These are phyloP conservation scores for Acacia concinna DNA, from an alignment of 331 rosid species.

Conservation along the genomic window DNA sequence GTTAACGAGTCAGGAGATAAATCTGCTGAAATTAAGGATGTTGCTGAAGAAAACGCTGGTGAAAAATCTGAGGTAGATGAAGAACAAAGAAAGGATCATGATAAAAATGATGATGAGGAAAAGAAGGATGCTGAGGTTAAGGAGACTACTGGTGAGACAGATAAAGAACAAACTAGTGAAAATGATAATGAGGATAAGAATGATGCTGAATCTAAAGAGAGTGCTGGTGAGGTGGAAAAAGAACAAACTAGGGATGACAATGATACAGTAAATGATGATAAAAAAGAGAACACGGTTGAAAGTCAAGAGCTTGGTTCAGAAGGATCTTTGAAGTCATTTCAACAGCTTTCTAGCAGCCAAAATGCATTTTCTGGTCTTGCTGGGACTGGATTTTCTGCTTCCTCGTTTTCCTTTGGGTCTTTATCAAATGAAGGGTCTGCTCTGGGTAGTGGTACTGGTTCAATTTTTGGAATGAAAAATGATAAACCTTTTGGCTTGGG, in stretches of 20 bases:
- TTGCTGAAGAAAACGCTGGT: conserved; percentile 10
- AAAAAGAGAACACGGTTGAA: conserved; percentile 34
- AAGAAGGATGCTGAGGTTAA: conserved; percentile 17
- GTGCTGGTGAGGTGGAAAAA: conserved; percentile 17
- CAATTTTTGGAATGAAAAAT: conserved; percentile 43
- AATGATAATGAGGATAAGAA: not conserved
- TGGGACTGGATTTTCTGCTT: conserved; percentile 67
- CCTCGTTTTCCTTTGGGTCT: conserved; percentile 66
- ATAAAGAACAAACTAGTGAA: not conserved
- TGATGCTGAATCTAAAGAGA: not conserved
- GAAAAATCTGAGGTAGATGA: conserved; percentile 15
- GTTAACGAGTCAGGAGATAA: conserved; percentile 30
- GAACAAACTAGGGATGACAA: conserved; percentile 19
- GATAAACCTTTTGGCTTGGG: conserved; percentile 57
- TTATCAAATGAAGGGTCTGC: conserved; percentile 50
- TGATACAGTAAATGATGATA: conserved; percentile 27
- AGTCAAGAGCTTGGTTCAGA: conserved; percentile 36
- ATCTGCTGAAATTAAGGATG: conserved; percentile 29
- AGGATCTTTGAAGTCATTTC: conserved; percentile 63
- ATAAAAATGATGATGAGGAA: not conserved
- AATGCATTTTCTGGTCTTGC: conserved; percentile 77
- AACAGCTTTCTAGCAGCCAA: conserved; percentile 76
- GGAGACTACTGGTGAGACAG: conserved; percentile 4
- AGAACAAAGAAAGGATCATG: not conserved
- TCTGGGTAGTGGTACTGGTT: conserved; percentile 44